phyloP scores from a whole-genome alignment of 2,329 filamentous ascomycete genomes.

The Aspergillus glaucus region DNA sequence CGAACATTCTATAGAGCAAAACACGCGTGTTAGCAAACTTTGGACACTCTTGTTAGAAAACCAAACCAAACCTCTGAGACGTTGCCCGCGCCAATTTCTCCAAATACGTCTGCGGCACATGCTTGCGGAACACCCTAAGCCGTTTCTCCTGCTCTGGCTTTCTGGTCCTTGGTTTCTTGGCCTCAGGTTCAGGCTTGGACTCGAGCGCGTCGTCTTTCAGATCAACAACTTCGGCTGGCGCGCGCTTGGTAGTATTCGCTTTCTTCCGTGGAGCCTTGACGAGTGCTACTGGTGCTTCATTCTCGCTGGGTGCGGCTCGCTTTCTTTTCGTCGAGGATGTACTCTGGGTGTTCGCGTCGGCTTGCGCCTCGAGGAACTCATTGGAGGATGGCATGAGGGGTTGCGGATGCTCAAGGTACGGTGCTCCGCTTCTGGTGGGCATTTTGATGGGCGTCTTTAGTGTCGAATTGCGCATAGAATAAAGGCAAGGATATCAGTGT shows the following conservation, averaged over 20 bases:
- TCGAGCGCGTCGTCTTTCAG: constrained; percentile 8
- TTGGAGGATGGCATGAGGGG: not conserved
- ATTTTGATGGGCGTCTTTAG: not conserved
- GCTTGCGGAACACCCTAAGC: constrained; percentile 33
- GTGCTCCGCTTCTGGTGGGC: too few species aligned
- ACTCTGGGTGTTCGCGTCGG: too few species aligned
- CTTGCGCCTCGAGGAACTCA: not conserved
- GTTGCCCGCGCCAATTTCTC: constrained; percentile 44
- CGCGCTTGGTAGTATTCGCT: not conserved
- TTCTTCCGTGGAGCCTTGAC: constrained; percentile 5
- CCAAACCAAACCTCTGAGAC: constrained; percentile 38
- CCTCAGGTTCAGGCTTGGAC: not conserved
- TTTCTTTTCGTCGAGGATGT: not conserved
- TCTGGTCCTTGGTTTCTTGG: not conserved
- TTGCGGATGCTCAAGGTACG: not conserved
- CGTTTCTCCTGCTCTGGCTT: constrained; percentile 30
- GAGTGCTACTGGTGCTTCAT: not conserved
- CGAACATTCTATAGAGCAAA: constrained; percentile 44
- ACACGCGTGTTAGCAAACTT: constrained; percentile 1
- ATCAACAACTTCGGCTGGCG: constrained; percentile 10
- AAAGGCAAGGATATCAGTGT: not conserved
- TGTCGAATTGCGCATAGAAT: not conserved
- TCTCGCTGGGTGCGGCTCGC: not conserved
- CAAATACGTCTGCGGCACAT: constrained; percentile 42
- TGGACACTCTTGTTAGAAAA: not conserved